Conservation (phyloP, 495 filamentous ascomycete genomes). For the Penicillium atrosanguineum region DNA sequence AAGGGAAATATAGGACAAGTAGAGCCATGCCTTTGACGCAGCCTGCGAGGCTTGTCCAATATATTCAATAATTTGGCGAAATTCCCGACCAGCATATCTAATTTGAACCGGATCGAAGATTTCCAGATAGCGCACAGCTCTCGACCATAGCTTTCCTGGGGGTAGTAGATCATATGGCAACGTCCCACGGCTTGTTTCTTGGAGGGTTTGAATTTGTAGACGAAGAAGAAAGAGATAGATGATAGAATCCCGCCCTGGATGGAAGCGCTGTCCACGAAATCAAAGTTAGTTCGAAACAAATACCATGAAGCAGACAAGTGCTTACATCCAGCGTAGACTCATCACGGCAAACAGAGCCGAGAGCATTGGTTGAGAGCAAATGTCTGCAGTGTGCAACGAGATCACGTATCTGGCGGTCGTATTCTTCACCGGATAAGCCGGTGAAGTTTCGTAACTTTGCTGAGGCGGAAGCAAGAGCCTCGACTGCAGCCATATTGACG, state of each 20-base stretch:
- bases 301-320: background rate
- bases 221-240: constrained; percentile 42
- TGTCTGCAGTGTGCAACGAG: constrained; percentile 25
- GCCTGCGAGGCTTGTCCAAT: constrained; percentile 39
- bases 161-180: constrained; percentile 30
- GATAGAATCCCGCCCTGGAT: constrained; percentile 42
- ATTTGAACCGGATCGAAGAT: constrained; percentile 58
- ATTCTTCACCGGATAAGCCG: constrained; percentile 17
- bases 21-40: constrained; percentile 39
- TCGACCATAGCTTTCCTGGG: constrained; percentile 45
- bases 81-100: constrained; percentile 55
- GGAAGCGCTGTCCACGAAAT: constrained; percentile 15
- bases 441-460: constrained; percentile 8
- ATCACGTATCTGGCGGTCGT: constrained; percentile 31
- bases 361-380: constrained; percentile 13
- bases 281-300: background rate
- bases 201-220: constrained; percentile 28
- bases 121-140: constrained; percentile 44
- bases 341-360: constrained; percentile 13
- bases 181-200: constrained; percentile 17
- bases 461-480: constrained; percentile 14
- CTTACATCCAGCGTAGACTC: constrained; percentile 33
- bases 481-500: constrained; percentile 11
- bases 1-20: background rate
- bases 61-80: constrained; percentile 50